These are phyloP conservation scores for Jacaranda mimosifolia DNA, from an alignment of 257 asterid species.

Conservation along the genomic window DNA sequence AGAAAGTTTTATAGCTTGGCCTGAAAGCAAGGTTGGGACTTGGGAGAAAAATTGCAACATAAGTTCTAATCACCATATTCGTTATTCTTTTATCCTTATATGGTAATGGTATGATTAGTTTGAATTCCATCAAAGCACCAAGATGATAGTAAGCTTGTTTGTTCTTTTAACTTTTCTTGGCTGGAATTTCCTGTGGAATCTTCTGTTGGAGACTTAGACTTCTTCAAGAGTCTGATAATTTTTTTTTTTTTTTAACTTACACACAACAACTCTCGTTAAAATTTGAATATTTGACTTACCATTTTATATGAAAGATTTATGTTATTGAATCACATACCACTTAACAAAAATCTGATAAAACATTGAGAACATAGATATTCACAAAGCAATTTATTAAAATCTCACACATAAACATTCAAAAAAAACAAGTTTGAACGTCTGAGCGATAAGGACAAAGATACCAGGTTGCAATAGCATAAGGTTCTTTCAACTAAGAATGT, in stretches of 20 bases:
- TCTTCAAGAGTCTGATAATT: neutral
- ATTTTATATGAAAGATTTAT: no score
- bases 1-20: slow-evolving; percentile 3
- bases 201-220: neutral
- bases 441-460: neutral
- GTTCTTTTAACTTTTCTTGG: neutral
- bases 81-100: neutral
- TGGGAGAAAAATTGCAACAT: neutral
- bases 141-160: no score
- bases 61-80: no score
- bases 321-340: no score
- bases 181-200: neutral
- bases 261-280: no score
- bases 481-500: no score
- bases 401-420: neutral
- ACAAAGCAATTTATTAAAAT: neutral
- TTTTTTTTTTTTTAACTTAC: no score
- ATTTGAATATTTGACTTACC: no score
- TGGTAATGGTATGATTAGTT: neutral
- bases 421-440: neutral
- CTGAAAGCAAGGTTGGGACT: neutral
- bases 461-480: neutral
- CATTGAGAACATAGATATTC: neutral
- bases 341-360: no score
- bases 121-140: no score